Conservation (phyloP, 2,329 filamentous ascomycete genomes). For the Scedosporium apiospermum region DNA sequence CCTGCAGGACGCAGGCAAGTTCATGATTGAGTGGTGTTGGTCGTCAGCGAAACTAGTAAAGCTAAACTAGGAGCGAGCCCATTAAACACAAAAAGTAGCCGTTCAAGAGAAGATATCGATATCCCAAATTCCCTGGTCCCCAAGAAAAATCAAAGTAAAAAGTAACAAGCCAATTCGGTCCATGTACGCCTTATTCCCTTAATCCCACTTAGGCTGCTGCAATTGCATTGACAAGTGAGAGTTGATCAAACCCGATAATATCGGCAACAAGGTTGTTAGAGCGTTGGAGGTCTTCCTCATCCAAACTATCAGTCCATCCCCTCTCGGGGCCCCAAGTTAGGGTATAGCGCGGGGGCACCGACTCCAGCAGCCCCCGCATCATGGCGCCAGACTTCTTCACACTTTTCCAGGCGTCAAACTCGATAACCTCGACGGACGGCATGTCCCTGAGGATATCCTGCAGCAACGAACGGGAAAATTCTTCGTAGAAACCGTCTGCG, state of each 20-base stretch:
- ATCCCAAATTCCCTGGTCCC: neutral
- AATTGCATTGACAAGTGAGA: neutral
- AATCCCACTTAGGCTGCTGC: neutral
- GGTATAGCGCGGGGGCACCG: slow-evolving; percentile 36
- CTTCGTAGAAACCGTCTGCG: slow-evolving; percentile 59
- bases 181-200: neutral
- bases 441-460: slow-evolving; percentile 45
- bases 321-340: slow-evolving; percentile 61
- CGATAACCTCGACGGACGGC: slow-evolving; percentile 45
- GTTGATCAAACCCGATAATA: slow-evolving; percentile 1
- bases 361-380: slow-evolving; percentile 49
- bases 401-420: slow-evolving; percentile 61
- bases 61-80: neutral
- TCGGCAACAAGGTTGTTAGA: neutral
- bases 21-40: neutral
- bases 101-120: neutral
- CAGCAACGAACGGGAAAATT: slow-evolving; percentile 51
- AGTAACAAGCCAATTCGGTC: neutral
- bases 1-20: neutral
- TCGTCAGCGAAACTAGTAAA: neutral
- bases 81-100: neutral
- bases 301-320: slow-evolving; percentile 51
- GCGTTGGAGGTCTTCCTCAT: slow-evolving; percentile 14
- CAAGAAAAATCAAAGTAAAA: neutral
- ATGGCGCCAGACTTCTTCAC: slow-evolving; percentile 58